Conservation (phyloP, 1,284 basidiomycete genomes). For the Rhodotorula sp. region DNA sequence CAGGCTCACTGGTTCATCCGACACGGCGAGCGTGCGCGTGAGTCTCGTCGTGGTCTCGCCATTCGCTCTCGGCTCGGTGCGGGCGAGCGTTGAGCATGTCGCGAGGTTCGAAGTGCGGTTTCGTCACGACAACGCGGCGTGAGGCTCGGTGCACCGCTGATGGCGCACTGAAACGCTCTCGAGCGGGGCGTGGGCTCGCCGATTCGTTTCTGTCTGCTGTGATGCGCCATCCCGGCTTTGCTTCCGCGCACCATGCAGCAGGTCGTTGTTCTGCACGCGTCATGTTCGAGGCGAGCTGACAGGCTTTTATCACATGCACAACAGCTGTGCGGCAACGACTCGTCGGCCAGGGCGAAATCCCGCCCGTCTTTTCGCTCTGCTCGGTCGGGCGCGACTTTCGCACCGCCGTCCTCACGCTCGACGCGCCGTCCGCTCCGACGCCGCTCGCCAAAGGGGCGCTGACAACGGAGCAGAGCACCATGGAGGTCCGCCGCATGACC, state of each 20-base stretch:
- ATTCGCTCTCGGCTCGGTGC: too few species aligned
- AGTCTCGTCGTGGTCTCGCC: neutral
- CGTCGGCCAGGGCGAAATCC: conserved; percentile 32
- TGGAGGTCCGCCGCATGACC: conserved; percentile 23
- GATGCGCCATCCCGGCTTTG: too few species aligned
- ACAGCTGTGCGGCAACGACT: conserved; percentile 37
- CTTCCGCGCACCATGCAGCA: too few species aligned
- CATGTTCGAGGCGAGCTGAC: neutral
- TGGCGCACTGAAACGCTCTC: too few species aligned
- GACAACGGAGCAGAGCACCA: neutral
- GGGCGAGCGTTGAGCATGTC: neutral
- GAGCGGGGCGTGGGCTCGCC: too few species aligned
- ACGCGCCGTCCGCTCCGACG: neutral
- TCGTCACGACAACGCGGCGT: too few species aligned
- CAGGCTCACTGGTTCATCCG: conserved; percentile 38
- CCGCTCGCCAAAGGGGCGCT: neutral
- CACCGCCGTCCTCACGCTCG: conserved; percentile 29
- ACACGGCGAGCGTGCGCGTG: conserved; percentile 32
- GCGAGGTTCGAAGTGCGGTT: neutral
- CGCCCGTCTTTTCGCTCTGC: conserved; percentile 32
- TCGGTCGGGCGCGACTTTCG: conserved; percentile 31
- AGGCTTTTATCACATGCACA: too few species aligned
- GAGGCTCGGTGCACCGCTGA: too few species aligned
- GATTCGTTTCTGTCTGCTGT: too few species aligned
- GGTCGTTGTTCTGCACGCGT: neutral